Conservation (phyloP, 2,329 filamentous ascomycete species). For the Ophiognomonia clavigignenti-juglandacearum region DNA sequence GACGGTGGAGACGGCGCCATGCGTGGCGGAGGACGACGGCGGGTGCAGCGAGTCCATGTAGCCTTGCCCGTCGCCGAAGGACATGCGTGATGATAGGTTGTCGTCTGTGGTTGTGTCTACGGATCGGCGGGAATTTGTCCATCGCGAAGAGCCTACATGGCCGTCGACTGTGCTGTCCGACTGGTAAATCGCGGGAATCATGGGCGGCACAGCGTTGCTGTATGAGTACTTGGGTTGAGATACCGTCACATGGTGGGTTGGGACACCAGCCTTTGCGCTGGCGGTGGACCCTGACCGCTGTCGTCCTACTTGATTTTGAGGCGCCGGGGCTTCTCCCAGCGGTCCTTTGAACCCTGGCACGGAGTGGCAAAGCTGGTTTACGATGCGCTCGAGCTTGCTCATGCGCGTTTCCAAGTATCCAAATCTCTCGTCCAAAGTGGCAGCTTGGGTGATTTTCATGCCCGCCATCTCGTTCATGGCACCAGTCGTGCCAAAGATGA, state of each 20-base stretch:
- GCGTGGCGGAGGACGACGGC: conserved; percentile 27
- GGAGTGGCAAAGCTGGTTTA: conserved; percentile 44
- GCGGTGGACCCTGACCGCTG: conserved; percentile 8
- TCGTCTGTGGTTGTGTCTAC: conserved; percentile 22
- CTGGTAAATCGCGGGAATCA: conserved; percentile 27
- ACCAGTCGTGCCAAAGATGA: conserved; percentile 47
- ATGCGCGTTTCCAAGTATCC: conserved; percentile 46
- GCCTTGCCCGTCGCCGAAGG: conserved; percentile 42
- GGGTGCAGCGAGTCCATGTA: conserved; percentile 39
- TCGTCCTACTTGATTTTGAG: conserved; percentile 1
- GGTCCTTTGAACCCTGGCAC: conserved; percentile 33
- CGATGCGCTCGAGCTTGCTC: conserved; percentile 47
- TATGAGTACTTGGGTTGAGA: conserved; percentile 21
- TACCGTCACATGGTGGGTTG: conserved; percentile 7
- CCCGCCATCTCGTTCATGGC: conserved; percentile 42
- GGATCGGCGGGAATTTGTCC: conserved; percentile 26
- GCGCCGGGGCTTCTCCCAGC: conserved; percentile 22
- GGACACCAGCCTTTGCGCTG: conserved; percentile 7
- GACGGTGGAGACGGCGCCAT: conserved; percentile 20
- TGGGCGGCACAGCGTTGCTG: conserved; percentile 23
- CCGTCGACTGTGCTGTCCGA: conserved; percentile 6
- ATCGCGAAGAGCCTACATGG: not conserved
- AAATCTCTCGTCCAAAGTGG: conserved; percentile 49
- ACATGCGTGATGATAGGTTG: conserved; percentile 31
- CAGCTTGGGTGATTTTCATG: conserved; percentile 55